Base-by-base conservation (phyloP, 192 early-diverging fungal genomes). In the Rhizophagus clarus region DNA sequence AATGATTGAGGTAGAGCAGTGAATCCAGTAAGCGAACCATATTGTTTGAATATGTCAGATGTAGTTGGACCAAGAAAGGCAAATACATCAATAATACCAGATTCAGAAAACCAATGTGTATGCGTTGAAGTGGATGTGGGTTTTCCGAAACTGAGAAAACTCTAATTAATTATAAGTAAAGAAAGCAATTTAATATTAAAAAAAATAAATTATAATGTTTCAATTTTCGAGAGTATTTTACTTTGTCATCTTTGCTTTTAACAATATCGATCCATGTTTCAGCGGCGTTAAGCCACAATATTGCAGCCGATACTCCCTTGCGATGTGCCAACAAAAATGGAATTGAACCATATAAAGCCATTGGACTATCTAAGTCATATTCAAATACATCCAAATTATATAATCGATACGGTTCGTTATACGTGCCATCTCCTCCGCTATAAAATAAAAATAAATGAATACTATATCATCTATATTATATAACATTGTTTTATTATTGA, bases 341-440 rank as follows among this genome's bases (percentile, higher is more conserved):
- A 29, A 99, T 87, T 11, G 94, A 91, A 56, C 98, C 97, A 81
- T 99, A 99, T 6, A 99, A 90, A 5, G 97, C 94, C 92, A 96
- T 97, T n/a, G 97, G 96, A 79, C 88, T 96, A 88, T 99, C 95
- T 29, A 94, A 72, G 29, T 94, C 93, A 88, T 98, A 97, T 87
- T 99, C 98, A 86, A 99, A 99, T 29, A 99, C 97, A 79, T 99
- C 98, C 76, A 97, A 85, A 82, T 99, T 99, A 84, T 97, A 99
- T 51, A 99, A 84, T 31, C 98, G 89, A 86, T 98, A 99, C 9
- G 98, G 98, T 70, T 98, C 96, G 22, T 83, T 85, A 82, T 99
- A 99, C 7, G 88, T 87, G 40, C 87, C 90, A 20, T 85, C 86
- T 12, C 83, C 83, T 72, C 96, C 91, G 45, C 89, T 84, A 81